Base-by-base conservation (phyloP, 1,284 basidiomycete genomes). In the Ganoderma sinense region DNA sequence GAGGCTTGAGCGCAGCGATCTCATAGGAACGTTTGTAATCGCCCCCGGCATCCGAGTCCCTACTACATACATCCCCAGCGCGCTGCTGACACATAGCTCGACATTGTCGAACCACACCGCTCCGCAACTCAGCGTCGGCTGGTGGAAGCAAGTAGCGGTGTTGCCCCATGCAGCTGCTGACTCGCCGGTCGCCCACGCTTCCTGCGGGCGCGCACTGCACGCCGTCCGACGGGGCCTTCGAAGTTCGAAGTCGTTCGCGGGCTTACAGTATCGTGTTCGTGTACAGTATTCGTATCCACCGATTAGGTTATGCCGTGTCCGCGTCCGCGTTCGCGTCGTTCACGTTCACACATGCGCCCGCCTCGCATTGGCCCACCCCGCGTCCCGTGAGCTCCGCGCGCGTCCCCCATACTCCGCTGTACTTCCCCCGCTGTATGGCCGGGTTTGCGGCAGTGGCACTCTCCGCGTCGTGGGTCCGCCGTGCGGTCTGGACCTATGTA, bases 391-490 rank as follows among this genome's bases (percentile, higher is more conserved):
- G n/a, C 48, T 51, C 48, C 23, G 23, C 48, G 48, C 48, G n/a
- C 48, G 13, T 26, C 23, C 11, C 48, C 11, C 48, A 23, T 4
- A 51, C 10, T 11, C 48, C 48, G 48, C 20, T 33, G 16, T 33
- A 56, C 6, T 31, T 55, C 51, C 2, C 8, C 51, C 51, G 26
- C 26, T 55, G 51, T 56, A 56, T 56, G 31, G 33, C 55, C 55
- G 55, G 55, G 29, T 33, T 56, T 20, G 55, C 55, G 55, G 55
- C 23, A 33, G 31, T 20, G 14, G 55, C n/a, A n/a, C n/a, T n/a
- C n/a, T n/a, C 55, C 55, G 55, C 55, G 14, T 56, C 55, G 55
- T 56, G 55, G 55, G 55, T 33, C 55, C 55, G 55, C 29, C 55
- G 31, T n/a, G 26, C 55, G 29, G 55, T 33, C 55, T 33, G 0